Evolutionary conservation across 2,329 filamentous ascomycete species (phyloP).

Genomic region (Ceratocystis eucalypticola): DNA sequence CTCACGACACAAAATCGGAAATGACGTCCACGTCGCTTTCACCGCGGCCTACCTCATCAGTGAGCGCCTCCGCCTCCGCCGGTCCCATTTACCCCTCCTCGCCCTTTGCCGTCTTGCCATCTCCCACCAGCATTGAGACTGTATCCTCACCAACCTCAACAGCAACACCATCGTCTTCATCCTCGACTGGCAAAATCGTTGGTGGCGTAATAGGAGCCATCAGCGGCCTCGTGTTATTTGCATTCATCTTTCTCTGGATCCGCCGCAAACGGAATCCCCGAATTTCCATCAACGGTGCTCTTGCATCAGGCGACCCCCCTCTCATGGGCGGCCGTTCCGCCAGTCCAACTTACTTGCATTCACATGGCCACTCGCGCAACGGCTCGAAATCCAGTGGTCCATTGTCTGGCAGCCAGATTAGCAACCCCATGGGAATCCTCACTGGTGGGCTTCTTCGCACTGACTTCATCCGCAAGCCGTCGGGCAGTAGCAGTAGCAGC

Average conservation of each 20-base stretch:
- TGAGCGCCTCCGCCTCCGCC: constrained; percentile 16
- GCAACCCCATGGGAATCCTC: constrained; percentile 38
- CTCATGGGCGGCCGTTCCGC: constrained; percentile 6
- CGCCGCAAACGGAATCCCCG: constrained; percentile 25
- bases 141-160: constrained; percentile 1
- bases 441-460: constrained; percentile 31
- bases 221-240: constrained; percentile 29
- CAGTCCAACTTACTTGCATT: constrained; percentile 6
- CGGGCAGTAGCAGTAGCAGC: constrained; percentile 2
- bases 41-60: constrained; percentile 2
- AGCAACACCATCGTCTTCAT: background rate
- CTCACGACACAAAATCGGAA: constrained; percentile 22
- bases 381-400: constrained; percentile 24
- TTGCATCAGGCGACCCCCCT: constrained; percentile 11
- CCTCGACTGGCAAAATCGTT: constrained; percentile 31
- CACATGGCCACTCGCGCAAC: constrained; percentile 8
- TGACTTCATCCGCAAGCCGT: constrained; percentile 39
- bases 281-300: constrained; percentile 16
- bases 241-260: constrained; percentile 31
- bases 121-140: background rate
- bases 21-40: constrained; percentile 19
- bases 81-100: background rate
- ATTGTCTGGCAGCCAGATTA: constrained; percentile 38
- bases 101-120: background rate
- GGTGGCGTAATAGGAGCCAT: constrained; percentile 36